Evolutionary conservation across 2,329 filamentous ascomycete species (phyloP).

Genomic region (Xylariaceae sp.): DNA sequence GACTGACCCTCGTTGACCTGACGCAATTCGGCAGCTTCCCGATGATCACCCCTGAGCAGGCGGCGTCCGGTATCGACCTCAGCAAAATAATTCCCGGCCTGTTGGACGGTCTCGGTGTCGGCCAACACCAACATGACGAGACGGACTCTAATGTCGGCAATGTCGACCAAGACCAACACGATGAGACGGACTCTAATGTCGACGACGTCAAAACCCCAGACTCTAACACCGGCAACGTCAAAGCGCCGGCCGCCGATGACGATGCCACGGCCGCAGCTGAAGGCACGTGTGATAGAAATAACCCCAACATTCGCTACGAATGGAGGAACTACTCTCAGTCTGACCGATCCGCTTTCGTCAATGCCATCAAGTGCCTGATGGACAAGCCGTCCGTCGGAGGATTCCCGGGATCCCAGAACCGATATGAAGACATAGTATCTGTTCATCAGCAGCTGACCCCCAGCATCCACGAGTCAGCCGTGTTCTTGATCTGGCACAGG

Average conservation of each 20-base stretch:
- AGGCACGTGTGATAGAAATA: constrained; percentile 32
- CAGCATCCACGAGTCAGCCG: constrained; percentile 37
- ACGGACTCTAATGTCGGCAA: neutral
- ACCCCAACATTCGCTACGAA: constrained; percentile 33
- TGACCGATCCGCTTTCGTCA: constrained; percentile 38
- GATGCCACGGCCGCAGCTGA: constrained; percentile 10
- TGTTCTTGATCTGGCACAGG: constrained; percentile 46
- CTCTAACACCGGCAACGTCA: constrained; percentile 8
- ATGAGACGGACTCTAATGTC: neutral
- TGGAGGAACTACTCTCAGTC: constrained; percentile 37
- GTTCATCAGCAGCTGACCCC: constrained; percentile 41
- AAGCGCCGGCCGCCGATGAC: constrained; percentile 9
- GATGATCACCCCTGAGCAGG: constrained; percentile 33
- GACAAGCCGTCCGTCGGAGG: constrained; percentile 33
- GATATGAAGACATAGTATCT: constrained; percentile 44
- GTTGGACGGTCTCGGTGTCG: too few species aligned
- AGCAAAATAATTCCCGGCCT: constrained; percentile 21
- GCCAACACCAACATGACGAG: constrained; percentile 6
- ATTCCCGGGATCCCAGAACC: constrained; percentile 32
- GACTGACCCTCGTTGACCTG: constrained; percentile 30
- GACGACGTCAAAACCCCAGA: neutral
- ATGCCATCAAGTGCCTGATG: constrained; percentile 41
- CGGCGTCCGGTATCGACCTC: constrained; percentile 23
- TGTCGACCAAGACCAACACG: constrained; percentile 12
- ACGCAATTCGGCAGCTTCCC: constrained; percentile 33